A percentile compares a stretch with the other conserved stretches of the same genome.
Conservation (phyloP, 192 early-diverging fungal species). For the Gonapodya sp. region DNA sequence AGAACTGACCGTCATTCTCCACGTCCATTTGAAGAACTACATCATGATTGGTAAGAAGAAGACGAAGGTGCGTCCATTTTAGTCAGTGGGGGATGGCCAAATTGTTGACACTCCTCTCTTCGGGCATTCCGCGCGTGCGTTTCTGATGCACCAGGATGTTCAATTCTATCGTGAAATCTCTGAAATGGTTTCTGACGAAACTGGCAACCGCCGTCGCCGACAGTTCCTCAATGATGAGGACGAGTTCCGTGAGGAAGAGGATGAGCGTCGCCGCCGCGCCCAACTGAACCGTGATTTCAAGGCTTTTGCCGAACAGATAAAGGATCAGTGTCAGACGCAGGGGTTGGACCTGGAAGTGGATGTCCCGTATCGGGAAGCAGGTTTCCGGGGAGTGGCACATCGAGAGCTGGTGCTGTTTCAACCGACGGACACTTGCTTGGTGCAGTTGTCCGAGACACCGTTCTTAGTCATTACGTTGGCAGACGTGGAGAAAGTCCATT, state of each 20-base stretch:
- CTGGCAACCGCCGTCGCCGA: slow-evolving; percentile 79
- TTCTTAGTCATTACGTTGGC: slow-evolving; percentile 79
- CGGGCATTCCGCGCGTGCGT: too few species aligned
- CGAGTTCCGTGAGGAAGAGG: slow-evolving; percentile 91
- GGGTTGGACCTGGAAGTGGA: slow-evolving; percentile 59
- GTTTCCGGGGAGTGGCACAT: slow-evolving; percentile 89
- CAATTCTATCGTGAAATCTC: slow-evolving; percentile 97
- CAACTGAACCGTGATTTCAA: slow-evolving; percentile 90
- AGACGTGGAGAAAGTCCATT: slow-evolving; percentile 90
- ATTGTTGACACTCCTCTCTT: too few species aligned
- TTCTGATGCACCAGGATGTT: slow-evolving; percentile 63
- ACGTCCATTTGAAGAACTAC: slow-evolving; percentile 91
- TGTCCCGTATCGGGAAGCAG: slow-evolving; percentile 82
- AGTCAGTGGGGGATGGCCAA: too few species aligned
- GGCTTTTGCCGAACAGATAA: slow-evolving; percentile 82
- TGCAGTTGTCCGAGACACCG: slow-evolving; percentile 90
- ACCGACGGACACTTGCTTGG: slow-evolving; percentile 83
- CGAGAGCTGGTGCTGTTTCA: slow-evolving; percentile 85
- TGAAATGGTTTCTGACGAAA: slow-evolving; percentile 93
- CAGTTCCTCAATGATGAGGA: slow-evolving; percentile 96
- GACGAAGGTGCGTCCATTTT: slow-evolving; percentile 48
- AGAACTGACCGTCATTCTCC: slow-evolving; percentile 89
- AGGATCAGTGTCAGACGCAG: slow-evolving; percentile 29
- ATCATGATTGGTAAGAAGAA: slow-evolving; percentile 99
- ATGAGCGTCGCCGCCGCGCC: slow-evolving; percentile 76